Percentiles rank a stretch among this genome's conserved stretches.
Conservation (phyloP, 1,284 basidiomycete species). For the Naganishia albida region DNA sequence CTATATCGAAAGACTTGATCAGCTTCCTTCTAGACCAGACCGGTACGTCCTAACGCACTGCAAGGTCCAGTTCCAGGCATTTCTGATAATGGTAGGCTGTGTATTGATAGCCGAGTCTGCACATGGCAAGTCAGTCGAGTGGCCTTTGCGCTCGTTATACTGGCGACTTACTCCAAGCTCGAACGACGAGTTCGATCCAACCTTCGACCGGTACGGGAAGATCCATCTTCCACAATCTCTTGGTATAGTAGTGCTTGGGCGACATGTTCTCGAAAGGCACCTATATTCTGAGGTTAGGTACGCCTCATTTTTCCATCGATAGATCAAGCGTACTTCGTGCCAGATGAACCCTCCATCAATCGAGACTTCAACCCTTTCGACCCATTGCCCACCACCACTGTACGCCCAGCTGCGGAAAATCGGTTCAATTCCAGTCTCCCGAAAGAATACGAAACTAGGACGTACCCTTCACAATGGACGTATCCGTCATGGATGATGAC, state of each 20-base stretch:
- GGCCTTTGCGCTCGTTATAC: too few species aligned
- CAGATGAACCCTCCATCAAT: constrained; percentile 61
- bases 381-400: constrained; percentile 62
- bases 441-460: constrained; percentile 27
- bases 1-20: neutral
- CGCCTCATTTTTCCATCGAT: too few species aligned
- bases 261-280: constrained; percentile 57
- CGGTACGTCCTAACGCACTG: constrained; percentile 42
- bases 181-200: constrained; percentile 63
- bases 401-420: constrained; percentile 60
- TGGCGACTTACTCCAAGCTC: constrained; percentile 59
- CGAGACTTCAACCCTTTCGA: constrained; percentile 62
- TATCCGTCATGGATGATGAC: constrained; percentile 59
- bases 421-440: constrained; percentile 40
- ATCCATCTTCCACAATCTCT: constrained; percentile 61
- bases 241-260: constrained; percentile 63
- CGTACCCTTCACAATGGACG: constrained; percentile 30
- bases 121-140: neutral
- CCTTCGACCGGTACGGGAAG: constrained; percentile 62
- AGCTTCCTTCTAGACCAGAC: neutral
- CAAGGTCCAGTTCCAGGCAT: constrained; percentile 58
- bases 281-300: neutral
- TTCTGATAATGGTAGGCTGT: constrained; percentile 59
- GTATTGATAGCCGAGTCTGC: constrained; percentile 58
- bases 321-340: constrained; percentile 49